Base-by-base conservation (phyloP, 2,329 filamentous ascomycete species). In the Diaporthe amygdali region DNA sequence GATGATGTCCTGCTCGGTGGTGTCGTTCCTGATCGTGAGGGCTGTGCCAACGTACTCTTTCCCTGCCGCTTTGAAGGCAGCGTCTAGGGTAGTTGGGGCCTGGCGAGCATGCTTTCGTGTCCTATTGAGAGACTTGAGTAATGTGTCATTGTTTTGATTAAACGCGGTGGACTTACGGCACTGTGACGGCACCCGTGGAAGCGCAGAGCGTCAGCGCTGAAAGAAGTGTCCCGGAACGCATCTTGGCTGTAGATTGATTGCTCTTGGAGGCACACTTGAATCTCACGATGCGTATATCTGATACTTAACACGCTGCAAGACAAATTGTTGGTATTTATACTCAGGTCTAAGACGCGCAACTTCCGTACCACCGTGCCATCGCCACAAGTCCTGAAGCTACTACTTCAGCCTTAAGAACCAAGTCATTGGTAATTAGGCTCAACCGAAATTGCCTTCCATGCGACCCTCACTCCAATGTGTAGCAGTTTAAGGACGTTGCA, bases 1-100 rank as follows among this genome's bases (percentile, higher is more conserved):
- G 59, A 90, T 81, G 72, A 89, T 85, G 4, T 78, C 76, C n/a
- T 84, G 78, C 76, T 91, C 90, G 47, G 82, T 75, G 2, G 79
- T 77, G 77, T 91, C 87, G 52, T 85, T 83, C 2, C 77, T 78
- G 27, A 89, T 87, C 74, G 90, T 89, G 34, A 89, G 87, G 1
- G 88, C 88, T 1, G 88, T 87, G 47, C 89, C 89, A 66, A 90
- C 89, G 78, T 89, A 90, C 41, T 76, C 70, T 67, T 76, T 76
- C 32, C 78, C 79, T 12, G 74, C 74, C 39, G 75, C 76, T 6
- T 75, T 69, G 66, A 79, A 77, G 27, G 77, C 75, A 32, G 74
- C 73, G 56, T 79, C 68, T 37, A 78, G 75, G 8, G 47, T 68
- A 34, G 51, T 56, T 17, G 51, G 12, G 15, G 39, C 66, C 66